These are phyloP conservation scores for Lepiota venenata DNA, from an alignment of 768 basidiomycete species.

Conservation along the genomic window DNA sequence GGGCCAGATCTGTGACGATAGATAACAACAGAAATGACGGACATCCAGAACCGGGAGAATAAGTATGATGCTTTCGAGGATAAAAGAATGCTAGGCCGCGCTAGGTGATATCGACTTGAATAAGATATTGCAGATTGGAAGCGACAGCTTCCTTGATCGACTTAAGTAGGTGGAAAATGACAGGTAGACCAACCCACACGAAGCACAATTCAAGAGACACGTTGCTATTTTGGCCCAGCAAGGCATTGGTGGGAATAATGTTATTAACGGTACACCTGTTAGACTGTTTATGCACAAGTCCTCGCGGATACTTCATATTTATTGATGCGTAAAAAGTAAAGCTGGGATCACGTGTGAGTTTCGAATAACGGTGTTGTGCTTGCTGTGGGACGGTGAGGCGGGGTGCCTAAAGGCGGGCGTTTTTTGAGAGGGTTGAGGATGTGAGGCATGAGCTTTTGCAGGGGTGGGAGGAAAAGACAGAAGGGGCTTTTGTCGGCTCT, in stretches of 20 bases:
- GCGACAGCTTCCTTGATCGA: no score
- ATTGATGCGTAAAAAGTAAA: constrained; percentile 69
- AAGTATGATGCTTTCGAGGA: no score
- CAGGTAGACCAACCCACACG: no score
- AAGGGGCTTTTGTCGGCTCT: constrained; percentile 1
- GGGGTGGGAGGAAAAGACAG: constrained; percentile 30
- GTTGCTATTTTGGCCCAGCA: no score
- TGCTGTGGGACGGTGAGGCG: constrained; percentile 65
- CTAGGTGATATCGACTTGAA: no score
- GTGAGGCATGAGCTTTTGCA: constrained; percentile 27
- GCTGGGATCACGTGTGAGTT: constrained; percentile 72
- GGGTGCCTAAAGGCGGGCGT: constrained; percentile 61
- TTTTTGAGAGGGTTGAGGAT: constrained; percentile 70
- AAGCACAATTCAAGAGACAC: no score
- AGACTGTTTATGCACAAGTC: constrained; percentile 84
- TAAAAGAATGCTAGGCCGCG: no score
- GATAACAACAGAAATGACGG: no score
- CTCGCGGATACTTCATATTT: constrained; percentile 78
- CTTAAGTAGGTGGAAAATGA: no score
- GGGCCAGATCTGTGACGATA: no score
- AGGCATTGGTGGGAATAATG: constrained; percentile 58
- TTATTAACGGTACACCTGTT: constrained; percentile 68
- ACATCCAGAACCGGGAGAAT: no score
- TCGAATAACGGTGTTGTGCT: constrained; percentile 89
- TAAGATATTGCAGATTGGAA: no score